Evolutionary conservation across 495 filamentous ascomycete genomes (phyloP).

Genomic region (Neurospora cerealis): DNA sequence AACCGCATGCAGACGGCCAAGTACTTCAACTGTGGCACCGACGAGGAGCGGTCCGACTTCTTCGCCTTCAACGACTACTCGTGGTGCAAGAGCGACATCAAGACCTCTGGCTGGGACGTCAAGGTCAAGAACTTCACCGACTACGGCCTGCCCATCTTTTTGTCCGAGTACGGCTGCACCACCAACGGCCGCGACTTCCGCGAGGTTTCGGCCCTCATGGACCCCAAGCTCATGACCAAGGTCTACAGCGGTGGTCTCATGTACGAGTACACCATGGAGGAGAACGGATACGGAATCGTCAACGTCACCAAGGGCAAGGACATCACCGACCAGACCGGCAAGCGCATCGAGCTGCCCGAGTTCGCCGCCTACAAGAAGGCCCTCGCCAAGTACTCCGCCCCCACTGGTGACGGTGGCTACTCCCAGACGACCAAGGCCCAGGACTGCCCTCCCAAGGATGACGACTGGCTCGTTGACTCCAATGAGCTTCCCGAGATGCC

Average conservation of each 20-base stretch:
- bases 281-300: constrained; percentile 71
- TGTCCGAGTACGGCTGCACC: constrained; percentile 91
- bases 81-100: constrained; percentile 86
- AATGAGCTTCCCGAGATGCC: constrained; percentile 69
- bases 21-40: constrained; percentile 93
- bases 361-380: constrained; percentile 59
- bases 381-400: constrained; percentile 51
- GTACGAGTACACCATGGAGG: constrained; percentile 88
- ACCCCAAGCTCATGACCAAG: constrained; percentile 59
- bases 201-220: constrained; percentile 76
- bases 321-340: constrained; percentile 25
- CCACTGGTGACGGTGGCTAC: constrained; percentile 68
- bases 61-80: constrained; percentile 99
- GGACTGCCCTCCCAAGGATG: constrained; percentile 59
- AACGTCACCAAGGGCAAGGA: constrained; percentile 50
- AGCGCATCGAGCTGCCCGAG: constrained; percentile 24
- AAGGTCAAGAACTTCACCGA: constrained; percentile 86
- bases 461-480: constrained; percentile 61
- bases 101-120: constrained; percentile 72
- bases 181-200: constrained; percentile 69
- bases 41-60: constrained; percentile 84
- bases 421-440: constrained; percentile 52
- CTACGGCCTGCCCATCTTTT: constrained; percentile 89
- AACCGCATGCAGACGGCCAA: constrained; percentile 85
- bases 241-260: constrained; percentile 97